These are phyloP conservation scores for Physcomitrellopsis africana DNA, from an alignment of 225 moss, liverwort and hornwort species.

Conservation along the genomic window DNA sequence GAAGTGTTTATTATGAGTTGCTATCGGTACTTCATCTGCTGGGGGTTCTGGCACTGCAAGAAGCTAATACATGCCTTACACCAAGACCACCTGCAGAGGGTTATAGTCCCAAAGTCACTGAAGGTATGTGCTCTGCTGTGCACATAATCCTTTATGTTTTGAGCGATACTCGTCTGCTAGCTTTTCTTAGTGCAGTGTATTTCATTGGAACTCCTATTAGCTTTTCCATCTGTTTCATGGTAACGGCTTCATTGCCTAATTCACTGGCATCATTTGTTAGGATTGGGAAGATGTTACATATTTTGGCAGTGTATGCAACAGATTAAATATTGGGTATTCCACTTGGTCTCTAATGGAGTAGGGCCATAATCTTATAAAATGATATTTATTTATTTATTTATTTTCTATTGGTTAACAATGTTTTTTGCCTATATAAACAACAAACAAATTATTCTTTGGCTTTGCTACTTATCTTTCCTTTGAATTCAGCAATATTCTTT, in stretches of 20 bases:
- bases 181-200: conserved; percentile 31
- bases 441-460: too few relatives aligned
- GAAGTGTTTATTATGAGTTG: conserved; percentile 56
- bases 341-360: not conserved
- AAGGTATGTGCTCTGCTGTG: conserved; percentile 49
- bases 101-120: conserved; percentile 48
- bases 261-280: conserved; percentile 18
- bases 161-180: conserved; percentile 27
- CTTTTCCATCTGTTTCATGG: conserved; percentile 9
- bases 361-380: too few relatives aligned
- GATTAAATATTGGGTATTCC: not conserved
- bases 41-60: conserved; percentile 48
- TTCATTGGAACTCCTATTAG: conserved; percentile 28
- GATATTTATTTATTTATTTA: too few relatives aligned
- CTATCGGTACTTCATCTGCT: conserved; percentile 53
- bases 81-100: conserved; percentile 55
- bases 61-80: conserved; percentile 48
- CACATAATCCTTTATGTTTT: conserved; percentile 27
- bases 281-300: not conserved
- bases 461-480: too few relatives aligned
- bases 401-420: too few relatives aligned
- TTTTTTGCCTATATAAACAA: too few relatives aligned
- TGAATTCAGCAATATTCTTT: too few relatives aligned
- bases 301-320: conserved; percentile 12
- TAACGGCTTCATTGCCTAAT: conserved; percentile 23